Base-by-base conservation (phyloP, 2,329 filamentous ascomycete species). In the Claviceps paspali region DNA sequence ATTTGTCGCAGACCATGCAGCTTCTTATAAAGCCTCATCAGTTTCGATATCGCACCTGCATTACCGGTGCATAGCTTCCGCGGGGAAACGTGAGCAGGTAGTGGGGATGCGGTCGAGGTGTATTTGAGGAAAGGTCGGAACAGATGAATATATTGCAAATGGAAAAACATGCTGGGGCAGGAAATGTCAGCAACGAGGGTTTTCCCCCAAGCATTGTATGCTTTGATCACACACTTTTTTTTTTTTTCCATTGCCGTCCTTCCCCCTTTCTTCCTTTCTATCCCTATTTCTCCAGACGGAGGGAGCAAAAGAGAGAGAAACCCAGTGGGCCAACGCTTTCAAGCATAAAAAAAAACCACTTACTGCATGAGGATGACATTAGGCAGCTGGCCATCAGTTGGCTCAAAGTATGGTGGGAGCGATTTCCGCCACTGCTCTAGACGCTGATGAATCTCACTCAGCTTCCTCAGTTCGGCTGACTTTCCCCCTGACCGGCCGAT, bases 61-160 rank as follows among this genome's bases (percentile, higher is more conserved):
- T 91, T 87, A 51, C 88, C 82, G 0, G 86, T 91, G 59, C 88
- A 95, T 38, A 93, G 76, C 47, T 87, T 85, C 14, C 88, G 76
- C 0, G 91, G 88, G 6, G 87, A 95, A 14, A 95, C 82, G 49
- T 93, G 85, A 2, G 76, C 63, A 3, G 87, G 88, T 2, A 95
- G 68, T 1, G 86, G 88, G 1, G 87, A 94, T 1, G 77, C 79
- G 6, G 73, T 64, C 34, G 82, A 84, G 3, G 75, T 80, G 52
- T 95, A 96, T 56, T 91, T 94, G 35, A 96, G 69, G 53, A 96
- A 96, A 0, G 91, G 88, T 5, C 88, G 77, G 64, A 95, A 96
- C 4, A 96, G 76, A 51, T 96, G 87, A 42, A 96, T 93, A 53
- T 92, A 93, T 33, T 95, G 76, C 1, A 96, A 70, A 52, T 96